These are phyloP conservation scores for Podochytrium sp. DNA, from an alignment of 192 early-diverging fungal species.

Conservation along the genomic window DNA sequence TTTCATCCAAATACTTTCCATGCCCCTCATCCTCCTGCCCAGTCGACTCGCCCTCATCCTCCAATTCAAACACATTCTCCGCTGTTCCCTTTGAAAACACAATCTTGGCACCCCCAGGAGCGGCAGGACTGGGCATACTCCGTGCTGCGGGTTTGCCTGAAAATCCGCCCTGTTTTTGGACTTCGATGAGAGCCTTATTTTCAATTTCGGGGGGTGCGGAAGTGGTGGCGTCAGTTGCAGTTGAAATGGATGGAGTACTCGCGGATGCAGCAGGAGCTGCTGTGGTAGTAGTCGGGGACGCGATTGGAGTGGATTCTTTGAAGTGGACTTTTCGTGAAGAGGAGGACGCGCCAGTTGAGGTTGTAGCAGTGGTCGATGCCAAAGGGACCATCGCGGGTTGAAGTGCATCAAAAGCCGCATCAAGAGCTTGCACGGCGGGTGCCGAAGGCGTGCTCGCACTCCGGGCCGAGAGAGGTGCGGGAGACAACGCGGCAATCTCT, in stretches of 20 bases:
- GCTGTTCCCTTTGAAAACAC: neutral
- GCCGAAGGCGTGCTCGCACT: neutral
- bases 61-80: slow-evolving; percentile 20
- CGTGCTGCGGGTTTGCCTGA: neutral
- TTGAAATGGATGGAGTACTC: neutral
- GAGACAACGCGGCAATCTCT: neutral
- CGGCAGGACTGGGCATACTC: slow-evolving; percentile 17
- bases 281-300: neutral
- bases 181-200: no score
- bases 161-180: neutral
- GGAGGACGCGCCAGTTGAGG: neutral
- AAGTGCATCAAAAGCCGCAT: neutral
- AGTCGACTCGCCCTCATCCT: neutral
- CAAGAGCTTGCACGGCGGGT: neutral
- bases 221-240: neutral
- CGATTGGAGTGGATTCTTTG: slow-evolving; percentile 1
- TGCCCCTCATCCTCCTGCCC: neutral
- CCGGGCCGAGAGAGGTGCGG: neutral
- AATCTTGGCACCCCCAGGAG: neutral
- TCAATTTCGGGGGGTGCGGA: neutral
- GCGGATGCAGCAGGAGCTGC: neutral
- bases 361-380: neutral
- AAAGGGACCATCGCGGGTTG: neutral
- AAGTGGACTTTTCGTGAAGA: slow-evolving; percentile 23
- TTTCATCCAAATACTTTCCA: neutral